Conservation (phyloP, 331 rosid genomes). For the Rosa hybrid region DNA sequence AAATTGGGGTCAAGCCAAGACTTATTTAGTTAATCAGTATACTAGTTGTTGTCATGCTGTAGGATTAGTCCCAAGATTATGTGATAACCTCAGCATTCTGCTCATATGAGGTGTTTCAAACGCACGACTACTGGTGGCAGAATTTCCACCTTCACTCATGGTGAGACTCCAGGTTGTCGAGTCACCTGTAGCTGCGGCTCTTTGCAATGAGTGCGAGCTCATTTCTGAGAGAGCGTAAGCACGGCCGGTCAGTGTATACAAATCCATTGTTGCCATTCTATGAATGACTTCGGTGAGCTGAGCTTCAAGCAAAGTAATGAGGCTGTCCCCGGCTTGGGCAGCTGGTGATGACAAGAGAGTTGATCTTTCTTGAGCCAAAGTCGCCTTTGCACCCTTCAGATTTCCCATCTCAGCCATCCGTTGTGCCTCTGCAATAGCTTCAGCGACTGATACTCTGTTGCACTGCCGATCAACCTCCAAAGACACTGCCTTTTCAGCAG, state of each 20-base stretch:
- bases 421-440: constrained; percentile 13
- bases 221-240: constrained; percentile 9
- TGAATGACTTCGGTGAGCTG: constrained; percentile 11
- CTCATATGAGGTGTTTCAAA: constrained; percentile 13
- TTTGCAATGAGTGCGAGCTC: constrained; percentile 21
- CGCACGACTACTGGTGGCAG: background rate
- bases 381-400: constrained; percentile 15
- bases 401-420: constrained; percentile 14
- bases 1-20: background rate
- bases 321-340: constrained; percentile 13
- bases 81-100: constrained; percentile 5
- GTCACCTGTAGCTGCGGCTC: constrained; percentile 15
- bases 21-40: background rate
- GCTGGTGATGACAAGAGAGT: background rate
- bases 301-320: constrained; percentile 2
- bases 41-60: background rate
- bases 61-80: background rate
- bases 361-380: constrained; percentile 4
- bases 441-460: background rate
- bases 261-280: constrained; percentile 5
- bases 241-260: background rate
- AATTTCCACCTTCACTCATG: background rate
- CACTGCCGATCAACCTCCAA: constrained; percentile 19
- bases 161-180: background rate
- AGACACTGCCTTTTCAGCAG: constrained; percentile 1